Evolutionary conservation across 2,329 filamentous ascomycete genomes (phyloP).

Genomic region (Phaeosphaeria sp.): DNA sequence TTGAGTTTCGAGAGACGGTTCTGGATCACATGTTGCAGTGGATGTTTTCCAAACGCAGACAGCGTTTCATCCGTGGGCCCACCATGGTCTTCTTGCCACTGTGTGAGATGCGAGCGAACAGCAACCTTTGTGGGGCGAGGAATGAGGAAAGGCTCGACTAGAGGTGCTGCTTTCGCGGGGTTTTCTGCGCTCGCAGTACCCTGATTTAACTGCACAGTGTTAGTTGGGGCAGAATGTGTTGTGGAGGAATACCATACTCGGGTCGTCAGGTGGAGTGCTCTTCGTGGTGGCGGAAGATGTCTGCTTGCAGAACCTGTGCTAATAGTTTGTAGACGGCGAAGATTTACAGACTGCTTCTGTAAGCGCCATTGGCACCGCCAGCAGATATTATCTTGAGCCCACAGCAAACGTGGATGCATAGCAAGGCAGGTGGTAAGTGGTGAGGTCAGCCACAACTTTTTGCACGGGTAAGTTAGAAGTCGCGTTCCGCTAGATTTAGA

Average conservation of each 20-base stretch:
- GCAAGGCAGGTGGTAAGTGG: conserved; percentile 3
- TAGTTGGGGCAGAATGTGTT: conserved; percentile 6
- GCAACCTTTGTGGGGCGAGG: conserved; percentile 18
- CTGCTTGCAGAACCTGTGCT: conserved; percentile 14
- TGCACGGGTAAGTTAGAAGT: conserved; percentile 12
- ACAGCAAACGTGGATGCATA: conserved; percentile 26
- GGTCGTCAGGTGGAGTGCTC: conserved; percentile 30
- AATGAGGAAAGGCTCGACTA: conserved; percentile 19
- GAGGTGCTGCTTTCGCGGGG: conserved; percentile 6
- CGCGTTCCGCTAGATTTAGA: conserved; percentile 25
- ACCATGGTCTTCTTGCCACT: conserved; percentile 55
- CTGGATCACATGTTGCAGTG: conserved; percentile 27
- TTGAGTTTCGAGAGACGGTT: conserved; percentile 34
- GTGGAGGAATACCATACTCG: conserved; percentile 18
- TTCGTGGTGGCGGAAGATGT: conserved; percentile 14
- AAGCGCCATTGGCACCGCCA: conserved; percentile 35
- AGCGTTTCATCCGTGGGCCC: conserved; percentile 37
- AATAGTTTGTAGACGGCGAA: conserved; percentile 5
- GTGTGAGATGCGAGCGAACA: conserved; percentile 37
- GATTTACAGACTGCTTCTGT: conserved; percentile 4
- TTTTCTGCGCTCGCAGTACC: neutral
- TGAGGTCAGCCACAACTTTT: conserved; percentile 18
- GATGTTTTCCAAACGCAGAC: conserved; percentile 38
- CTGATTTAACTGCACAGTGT: conserved; percentile 23
- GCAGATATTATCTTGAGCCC: conserved; percentile 24